Base-by-base conservation (phyloP, 768 basidiomycete species). In the Termitomyces sp. region DNA sequence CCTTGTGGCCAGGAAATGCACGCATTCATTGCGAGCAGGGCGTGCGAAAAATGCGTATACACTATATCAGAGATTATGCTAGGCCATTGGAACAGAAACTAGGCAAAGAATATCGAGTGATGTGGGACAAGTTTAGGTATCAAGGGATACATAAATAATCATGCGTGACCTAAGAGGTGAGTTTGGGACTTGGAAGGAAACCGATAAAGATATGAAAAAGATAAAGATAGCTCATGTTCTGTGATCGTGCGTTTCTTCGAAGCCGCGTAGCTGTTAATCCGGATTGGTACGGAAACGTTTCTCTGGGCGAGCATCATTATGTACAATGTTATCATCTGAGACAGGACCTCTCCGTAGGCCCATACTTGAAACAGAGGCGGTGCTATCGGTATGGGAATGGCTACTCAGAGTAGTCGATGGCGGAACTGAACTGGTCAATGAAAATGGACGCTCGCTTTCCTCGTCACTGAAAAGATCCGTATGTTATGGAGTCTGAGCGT, bases 381-480 rank as follows among this genome's bases (percentile, higher is more conserved):
- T 74, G 57, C 75, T 78, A 47, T 67, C 70, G 53, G 74, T 40
- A 26, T 52, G 59, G 41, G 56, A 46, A 26, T 57, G 57, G 38
- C 26, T 56, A 18, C 30, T 45, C 53, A 28, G 46, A n/a, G 57
- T 32, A 28, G 52, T 40, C 33, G 46, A 35, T 26, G 54, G 40
- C 18, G 50, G 24, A 30, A 36, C 54, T 64, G 62, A 45, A 67
- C 58, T 60, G 57, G 66, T 35, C 65, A 69, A 61, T 18, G 68
- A 64, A 55, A 63, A 65, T 18, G 59, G 57, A 46, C 47, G 57
- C 28, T 78, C 78, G 58, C 73, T 76, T 35, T 74, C 76, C 48
- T 82, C 82, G 53, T 79, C 80, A 58, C 74, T 76, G 20, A 73
- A 74, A 22, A 67, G 63, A 52, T 79, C 80, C 55, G 71, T 70